Evolutionary conservation across 2,329 filamentous ascomycete species (phyloP).

Genomic region (Talaromyces atroroseus): DNA sequence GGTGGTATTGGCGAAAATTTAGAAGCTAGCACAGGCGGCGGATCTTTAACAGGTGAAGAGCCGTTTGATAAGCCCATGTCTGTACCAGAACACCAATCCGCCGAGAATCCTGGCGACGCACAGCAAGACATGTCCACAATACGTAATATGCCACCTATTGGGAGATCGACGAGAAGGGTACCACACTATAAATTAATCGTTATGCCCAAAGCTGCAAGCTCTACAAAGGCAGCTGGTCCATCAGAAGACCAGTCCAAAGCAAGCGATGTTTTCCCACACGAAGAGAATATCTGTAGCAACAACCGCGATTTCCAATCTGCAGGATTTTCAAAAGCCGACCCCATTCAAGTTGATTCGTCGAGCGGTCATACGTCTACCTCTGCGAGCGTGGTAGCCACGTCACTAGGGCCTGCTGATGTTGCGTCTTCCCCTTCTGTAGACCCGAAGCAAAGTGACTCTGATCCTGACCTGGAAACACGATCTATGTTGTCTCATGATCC

Average conservation of each 20-base stretch:
- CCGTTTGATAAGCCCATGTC: not conserved
- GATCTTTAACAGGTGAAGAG: not conserved
- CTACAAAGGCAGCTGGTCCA: not conserved
- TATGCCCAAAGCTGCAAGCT: not conserved
- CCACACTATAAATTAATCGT: conserved; percentile 12
- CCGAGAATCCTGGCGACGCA: not conserved
- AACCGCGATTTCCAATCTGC: not conserved
- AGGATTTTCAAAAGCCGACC: conserved; percentile 19
- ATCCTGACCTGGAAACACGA: conserved; percentile 39
- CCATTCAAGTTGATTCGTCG: conserved; percentile 24
- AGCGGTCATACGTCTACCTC: conserved; percentile 20
- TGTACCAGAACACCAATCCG: not conserved
- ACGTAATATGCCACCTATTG: not conserved
- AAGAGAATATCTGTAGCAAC: not conserved
- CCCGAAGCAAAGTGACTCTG: conserved; percentile 20
- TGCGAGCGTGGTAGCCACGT: conserved; percentile 23
- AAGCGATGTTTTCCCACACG: not conserved
- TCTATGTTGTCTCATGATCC: conserved; percentile 58
- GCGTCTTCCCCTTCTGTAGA: conserved; percentile 15
- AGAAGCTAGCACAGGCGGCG: not conserved
- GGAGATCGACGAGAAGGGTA: not conserved
- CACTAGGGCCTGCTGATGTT: conserved; percentile 16
- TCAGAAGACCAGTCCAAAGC: not conserved
- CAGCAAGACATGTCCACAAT: not conserved
- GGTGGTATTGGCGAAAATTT: conserved; percentile 9